These are phyloP conservation scores for Penicillium egyptiacum DNA, from an alignment of 495 filamentous ascomycete species.

Conservation along the genomic window DNA sequence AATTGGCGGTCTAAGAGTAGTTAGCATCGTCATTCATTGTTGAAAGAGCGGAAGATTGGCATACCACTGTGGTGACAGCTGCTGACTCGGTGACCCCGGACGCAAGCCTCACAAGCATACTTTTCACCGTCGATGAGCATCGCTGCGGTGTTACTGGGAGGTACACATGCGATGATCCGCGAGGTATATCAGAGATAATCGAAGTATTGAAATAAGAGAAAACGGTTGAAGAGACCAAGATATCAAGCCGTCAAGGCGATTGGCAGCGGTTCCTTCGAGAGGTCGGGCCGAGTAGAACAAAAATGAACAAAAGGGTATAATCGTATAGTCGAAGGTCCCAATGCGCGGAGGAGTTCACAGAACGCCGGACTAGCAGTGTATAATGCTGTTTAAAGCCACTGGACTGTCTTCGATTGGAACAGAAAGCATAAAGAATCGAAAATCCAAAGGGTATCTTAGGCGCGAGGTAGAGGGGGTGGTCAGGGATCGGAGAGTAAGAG, in stretches of 20 bases:
- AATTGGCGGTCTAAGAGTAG: constrained; percentile 75
- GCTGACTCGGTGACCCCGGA: constrained; percentile 90
- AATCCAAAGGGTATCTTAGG: constrained; percentile 24
- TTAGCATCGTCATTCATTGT: constrained; percentile 19
- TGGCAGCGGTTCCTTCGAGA: constrained; percentile 34
- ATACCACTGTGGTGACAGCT: constrained; percentile 88
- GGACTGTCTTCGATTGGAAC: constrained; percentile 10
- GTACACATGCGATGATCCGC: constrained; percentile 50
- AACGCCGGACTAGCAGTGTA: constrained; percentile 36
- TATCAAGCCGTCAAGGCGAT: constrained; percentile 49
- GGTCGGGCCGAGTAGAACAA: constrained; percentile 29
- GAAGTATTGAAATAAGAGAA: constrained; percentile 25
- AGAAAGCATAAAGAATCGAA: constrained; percentile 21
- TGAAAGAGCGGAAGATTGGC: constrained; percentile 33
- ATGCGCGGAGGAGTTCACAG: constrained; percentile 38
- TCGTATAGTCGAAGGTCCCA: constrained; percentile 35
- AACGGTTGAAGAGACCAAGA: constrained; percentile 29
- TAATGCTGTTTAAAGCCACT: constrained; percentile 24
- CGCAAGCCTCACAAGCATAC: constrained; percentile 90
- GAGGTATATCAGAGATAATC: constrained; percentile 23
- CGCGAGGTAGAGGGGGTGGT: constrained; percentile 7
- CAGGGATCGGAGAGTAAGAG: constrained; percentile 20
- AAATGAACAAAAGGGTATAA: constrained; percentile 46
- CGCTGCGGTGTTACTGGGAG: constrained; percentile 42
- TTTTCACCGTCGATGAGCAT: constrained; percentile 91